phyloP scores from a whole-genome alignment of 306 rosid species.

The Pyrus communis region DNA sequence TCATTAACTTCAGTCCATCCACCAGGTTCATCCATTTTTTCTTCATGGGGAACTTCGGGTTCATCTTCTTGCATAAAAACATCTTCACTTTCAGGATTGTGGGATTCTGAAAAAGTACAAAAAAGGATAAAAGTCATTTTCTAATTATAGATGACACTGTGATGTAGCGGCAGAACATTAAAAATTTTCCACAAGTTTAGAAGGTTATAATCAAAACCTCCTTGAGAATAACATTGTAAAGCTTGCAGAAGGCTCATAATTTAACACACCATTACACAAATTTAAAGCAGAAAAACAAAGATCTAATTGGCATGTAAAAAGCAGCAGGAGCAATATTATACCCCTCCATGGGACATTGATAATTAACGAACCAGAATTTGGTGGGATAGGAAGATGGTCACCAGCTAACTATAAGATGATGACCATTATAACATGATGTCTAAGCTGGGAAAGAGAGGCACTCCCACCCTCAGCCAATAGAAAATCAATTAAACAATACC shows the following conservation, averaged over 20 bases:
- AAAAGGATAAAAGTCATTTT: neutral
- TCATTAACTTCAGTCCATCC: conserved; percentile 92
- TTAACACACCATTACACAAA: neutral
- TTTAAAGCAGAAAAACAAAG: neutral
- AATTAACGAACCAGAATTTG: neutral
- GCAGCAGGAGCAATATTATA: neutral
- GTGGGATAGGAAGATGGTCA: neutral
- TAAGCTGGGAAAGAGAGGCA: neutral
- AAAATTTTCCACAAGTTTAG: neutral
- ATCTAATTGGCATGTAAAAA: neutral
- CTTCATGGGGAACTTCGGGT: conserved; percentile 39
- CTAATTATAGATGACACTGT: neutral
- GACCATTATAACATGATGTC: neutral
- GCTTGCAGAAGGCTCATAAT: neutral
- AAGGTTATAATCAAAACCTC: neutral
- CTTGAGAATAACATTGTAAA: neutral
- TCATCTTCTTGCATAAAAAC: conserved; percentile 85
- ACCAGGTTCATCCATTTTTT: conserved; percentile 44
- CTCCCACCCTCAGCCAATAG: neutral
- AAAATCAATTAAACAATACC: neutral
- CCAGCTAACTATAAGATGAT: neutral
- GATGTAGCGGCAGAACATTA: neutral
- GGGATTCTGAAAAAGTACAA: conserved; percentile 60
- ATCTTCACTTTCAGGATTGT: conserved; percentile 71
- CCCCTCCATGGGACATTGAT: neutral